phyloP scores from a whole-genome alignment of 805 yeast species.

The Starmerella bacillaris region DNA sequence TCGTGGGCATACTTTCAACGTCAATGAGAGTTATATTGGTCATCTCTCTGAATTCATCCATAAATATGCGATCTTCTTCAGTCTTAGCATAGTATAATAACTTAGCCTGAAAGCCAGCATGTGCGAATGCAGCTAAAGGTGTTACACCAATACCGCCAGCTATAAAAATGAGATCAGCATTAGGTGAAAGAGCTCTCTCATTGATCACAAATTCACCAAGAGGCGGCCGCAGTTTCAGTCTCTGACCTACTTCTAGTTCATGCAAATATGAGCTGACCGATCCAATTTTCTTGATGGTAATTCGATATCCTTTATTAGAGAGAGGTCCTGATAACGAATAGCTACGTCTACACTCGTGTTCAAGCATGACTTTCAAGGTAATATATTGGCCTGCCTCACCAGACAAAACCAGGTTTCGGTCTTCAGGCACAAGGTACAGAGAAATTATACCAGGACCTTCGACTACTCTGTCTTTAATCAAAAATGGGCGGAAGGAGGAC shows the following conservation, averaged over 20 bases:
- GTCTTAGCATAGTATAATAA: constrained; percentile 25
- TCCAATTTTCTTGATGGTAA: constrained; percentile 31
- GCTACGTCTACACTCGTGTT: constrained; percentile 34
- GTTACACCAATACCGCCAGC: constrained; percentile 56
- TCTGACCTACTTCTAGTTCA: constrained; percentile 36
- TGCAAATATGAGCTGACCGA: constrained; percentile 30
- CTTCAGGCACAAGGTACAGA: constrained; percentile 32
- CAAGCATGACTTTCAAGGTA: constrained; percentile 23
- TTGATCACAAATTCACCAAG: constrained; percentile 31
- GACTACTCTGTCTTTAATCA: constrained; percentile 26
- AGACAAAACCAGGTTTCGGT: constrained; percentile 22
- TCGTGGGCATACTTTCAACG: not conserved
- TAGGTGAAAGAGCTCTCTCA: constrained; percentile 3
- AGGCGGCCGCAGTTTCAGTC: constrained; percentile 38
- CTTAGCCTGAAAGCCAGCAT: constrained; percentile 21
- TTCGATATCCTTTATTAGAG: constrained; percentile 30
- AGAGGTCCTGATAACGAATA: constrained; percentile 36
- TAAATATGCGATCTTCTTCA: constrained; percentile 12
- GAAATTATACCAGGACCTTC: constrained; percentile 35
- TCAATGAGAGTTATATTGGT: not conserved
- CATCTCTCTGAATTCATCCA: constrained; percentile 8
- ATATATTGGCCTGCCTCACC: constrained; percentile 32
- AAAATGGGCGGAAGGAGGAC: constrained; percentile 40
- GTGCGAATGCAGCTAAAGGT: constrained; percentile 37
- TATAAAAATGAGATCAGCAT: constrained; percentile 27